These are phyloP conservation scores for Corrigiola litoralis DNA, from an alignment of 179 eudicot species.

Conservation along the genomic window DNA sequence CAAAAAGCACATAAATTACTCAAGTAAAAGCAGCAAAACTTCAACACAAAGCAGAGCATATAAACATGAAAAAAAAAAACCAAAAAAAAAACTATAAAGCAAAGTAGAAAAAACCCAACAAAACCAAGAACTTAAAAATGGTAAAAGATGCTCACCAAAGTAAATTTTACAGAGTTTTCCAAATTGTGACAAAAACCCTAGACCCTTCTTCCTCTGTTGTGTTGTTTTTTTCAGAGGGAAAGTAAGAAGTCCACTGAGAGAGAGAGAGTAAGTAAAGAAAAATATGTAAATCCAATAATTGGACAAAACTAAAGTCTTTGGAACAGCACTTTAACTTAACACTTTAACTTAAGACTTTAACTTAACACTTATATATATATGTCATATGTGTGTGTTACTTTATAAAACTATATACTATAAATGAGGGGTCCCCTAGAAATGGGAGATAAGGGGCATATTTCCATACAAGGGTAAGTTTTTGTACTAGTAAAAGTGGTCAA, in stretches of 20 bases:
- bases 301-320: constrained; percentile 18
- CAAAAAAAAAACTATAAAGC: constrained; percentile 10
- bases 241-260: constrained; percentile 34
- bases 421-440: constrained; percentile 13
- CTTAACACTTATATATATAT: too few species aligned
- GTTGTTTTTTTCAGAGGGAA: constrained; percentile 12
- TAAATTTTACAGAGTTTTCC: not conserved
- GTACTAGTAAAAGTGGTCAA: too few species aligned
- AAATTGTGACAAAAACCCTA: constrained; percentile 27
- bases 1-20: not conserved
- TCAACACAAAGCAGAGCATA: constrained; percentile 24
- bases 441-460: not conserved
- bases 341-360: constrained; percentile 6
- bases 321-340: constrained; percentile 11
- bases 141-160: constrained; percentile 12
- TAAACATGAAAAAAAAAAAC: constrained; percentile 9
- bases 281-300: constrained; percentile 25
- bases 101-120: not conserved
- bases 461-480: constrained; percentile 2
- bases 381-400: not conserved
- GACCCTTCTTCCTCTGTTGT: constrained; percentile 22
- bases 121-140: constrained; percentile 16
- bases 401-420: not conserved
- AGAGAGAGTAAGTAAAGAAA: constrained; percentile 10
- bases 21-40: constrained; percentile 6